phyloP scores from a whole-genome alignment of 495 filamentous ascomycete genomes.

The Podospora fimiseda region DNA sequence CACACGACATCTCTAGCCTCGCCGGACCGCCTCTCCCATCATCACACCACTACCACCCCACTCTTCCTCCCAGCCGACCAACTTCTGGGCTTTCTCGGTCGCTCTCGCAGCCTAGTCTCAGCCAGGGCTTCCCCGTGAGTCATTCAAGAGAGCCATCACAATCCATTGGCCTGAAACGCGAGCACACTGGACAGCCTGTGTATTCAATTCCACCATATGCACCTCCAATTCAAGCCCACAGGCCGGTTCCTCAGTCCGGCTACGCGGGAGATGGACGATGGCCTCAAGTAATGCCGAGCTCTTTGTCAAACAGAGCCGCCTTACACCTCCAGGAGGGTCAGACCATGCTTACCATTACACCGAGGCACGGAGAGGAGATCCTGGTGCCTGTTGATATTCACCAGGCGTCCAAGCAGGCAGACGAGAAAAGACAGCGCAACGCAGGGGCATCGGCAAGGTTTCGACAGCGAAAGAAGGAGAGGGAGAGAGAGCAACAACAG shows the following conservation, averaged over 20 bases:
- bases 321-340: constrained; percentile 37
- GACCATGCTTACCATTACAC: constrained; percentile 36
- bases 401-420: constrained; percentile 74
- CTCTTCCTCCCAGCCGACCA: constrained; percentile 24
- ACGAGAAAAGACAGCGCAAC: constrained; percentile 89
- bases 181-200: constrained; percentile 19
- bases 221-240: constrained; percentile 13
- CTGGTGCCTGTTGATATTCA: constrained; percentile 68
- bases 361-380: constrained; percentile 39
- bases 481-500: constrained; percentile 68
- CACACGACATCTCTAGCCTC: constrained; percentile 25
- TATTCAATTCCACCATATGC: constrained; percentile 24
- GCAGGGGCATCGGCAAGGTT: constrained; percentile 89
- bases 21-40: constrained; percentile 30
- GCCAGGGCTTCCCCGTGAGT: constrained; percentile 22
- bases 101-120: constrained; percentile 34
- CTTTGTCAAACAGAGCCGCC: too few species aligned
- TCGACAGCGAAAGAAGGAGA: constrained; percentile 80
- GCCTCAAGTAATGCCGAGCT: constrained; percentile 15
- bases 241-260: constrained; percentile 17
- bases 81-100: constrained; percentile 31
- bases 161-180: constrained; percentile 12
- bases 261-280: constrained; percentile 30
- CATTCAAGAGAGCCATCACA: constrained; percentile 22
- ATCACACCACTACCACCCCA: constrained; percentile 23